Evolutionary conservation across 2,329 filamentous ascomycete species (phyloP).

Genomic region (Ophiostoma perfectum): DNA sequence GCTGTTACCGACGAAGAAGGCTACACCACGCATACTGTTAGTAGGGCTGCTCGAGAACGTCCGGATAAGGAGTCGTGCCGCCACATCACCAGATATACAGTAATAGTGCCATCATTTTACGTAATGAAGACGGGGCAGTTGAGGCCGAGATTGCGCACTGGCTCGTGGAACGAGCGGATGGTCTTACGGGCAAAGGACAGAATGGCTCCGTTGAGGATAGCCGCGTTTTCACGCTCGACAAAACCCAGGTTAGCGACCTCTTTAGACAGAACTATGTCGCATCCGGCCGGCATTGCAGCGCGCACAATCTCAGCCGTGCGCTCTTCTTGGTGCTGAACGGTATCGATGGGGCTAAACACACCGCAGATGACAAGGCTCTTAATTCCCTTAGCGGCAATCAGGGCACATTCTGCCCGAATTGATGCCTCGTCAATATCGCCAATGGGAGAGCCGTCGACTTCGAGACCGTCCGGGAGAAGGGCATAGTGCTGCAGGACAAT

Average conservation of each 20-base stretch:
- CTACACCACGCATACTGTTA: conserved; percentile 59
- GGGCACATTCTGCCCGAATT: conserved; percentile 37
- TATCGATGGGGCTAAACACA: conserved; percentile 51
- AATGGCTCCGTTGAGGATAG: conserved; percentile 59
- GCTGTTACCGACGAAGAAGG: conserved; percentile 46
- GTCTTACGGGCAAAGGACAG: conserved; percentile 52
- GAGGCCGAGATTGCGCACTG: background rate
- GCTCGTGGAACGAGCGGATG: conserved; percentile 50
- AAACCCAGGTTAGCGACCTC: conserved; percentile 51
- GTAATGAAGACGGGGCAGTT: background rate
- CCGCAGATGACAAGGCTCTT: conserved; percentile 45
- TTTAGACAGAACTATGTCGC: conserved; percentile 46
- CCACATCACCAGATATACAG: conserved; percentile 47
- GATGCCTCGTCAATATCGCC: conserved; percentile 40
- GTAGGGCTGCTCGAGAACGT: conserved; percentile 60
- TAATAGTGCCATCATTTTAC: background rate
- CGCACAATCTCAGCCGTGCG: conserved; percentile 41
- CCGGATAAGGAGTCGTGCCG: conserved; percentile 52
- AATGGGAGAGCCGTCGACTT: conserved; percentile 47
- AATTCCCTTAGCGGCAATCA: conserved; percentile 41
- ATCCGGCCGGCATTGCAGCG: conserved; percentile 35
- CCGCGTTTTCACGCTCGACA: conserved; percentile 59
- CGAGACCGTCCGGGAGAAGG: conserved; percentile 45
- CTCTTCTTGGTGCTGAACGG: conserved; percentile 45
- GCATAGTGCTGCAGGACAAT: conserved; percentile 44